These are phyloP conservation scores for Nicotiana otophora DNA, from an alignment of 257 asterid species.

Conservation along the genomic window DNA sequence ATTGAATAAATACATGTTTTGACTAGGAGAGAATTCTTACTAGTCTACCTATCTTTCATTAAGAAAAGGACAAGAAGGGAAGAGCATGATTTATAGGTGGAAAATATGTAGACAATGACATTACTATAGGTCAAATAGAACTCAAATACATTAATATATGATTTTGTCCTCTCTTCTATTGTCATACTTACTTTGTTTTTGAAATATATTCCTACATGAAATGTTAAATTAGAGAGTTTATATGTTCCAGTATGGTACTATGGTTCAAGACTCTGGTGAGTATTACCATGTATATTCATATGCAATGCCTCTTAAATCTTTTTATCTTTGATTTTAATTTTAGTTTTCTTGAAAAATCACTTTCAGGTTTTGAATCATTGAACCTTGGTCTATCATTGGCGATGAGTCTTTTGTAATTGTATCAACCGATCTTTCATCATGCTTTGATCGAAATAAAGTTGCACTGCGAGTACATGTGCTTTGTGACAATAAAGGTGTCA, in stretches of 20 bases:
- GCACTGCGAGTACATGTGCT: conserved; percentile 79
- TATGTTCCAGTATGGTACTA: neutral
- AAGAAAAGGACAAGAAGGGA: no score
- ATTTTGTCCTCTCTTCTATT: neutral
- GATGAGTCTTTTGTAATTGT: conserved; percentile 53
- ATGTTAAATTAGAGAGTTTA: neutral
- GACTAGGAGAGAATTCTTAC: neutral
- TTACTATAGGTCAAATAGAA: neutral
- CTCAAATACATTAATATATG: neutral
- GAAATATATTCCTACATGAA: neutral
- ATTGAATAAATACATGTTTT: neutral
- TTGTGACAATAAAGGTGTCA: conserved; percentile 46
- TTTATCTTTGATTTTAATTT: neutral
- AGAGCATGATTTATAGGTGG: no score
- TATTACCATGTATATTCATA: neutral
- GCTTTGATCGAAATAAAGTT: conserved; percentile 76
- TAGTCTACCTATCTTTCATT: neutral
- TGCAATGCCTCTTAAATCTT: neutral
- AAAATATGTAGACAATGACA: neutral
- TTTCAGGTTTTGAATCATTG: conserved; percentile 92
- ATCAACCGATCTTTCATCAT: conserved; percentile 80
- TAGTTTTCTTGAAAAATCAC: conserved; percentile 9
- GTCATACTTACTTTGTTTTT: neutral
- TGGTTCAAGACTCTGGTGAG: neutral
- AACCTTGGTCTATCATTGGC: conserved; percentile 87